Base-by-base conservation (phyloP, 2,329 filamentous ascomycete genomes). In the Capronia epimyces region DNA sequence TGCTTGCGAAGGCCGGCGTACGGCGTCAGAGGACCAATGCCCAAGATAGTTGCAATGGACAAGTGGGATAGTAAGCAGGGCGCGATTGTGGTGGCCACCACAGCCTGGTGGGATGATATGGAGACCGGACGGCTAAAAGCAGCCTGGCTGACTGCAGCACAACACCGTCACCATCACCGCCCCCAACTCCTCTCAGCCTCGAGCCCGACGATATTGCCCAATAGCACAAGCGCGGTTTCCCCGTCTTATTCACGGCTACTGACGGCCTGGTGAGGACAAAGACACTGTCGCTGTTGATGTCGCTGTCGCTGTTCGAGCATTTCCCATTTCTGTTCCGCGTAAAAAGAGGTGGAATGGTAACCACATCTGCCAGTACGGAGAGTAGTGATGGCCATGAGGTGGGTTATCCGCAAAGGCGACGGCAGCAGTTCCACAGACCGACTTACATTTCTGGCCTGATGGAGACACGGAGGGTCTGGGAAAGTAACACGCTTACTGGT, bases 371-470 rank as follows among this genome's bases (percentile, higher is more conserved):
- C 6, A 4, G 12, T 4, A 6, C 12, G 5, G n/a, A 13, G 6
- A 36, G 32, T 36, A 12, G 29, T 32, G 29, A 32, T 12, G 3
- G 29, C 25, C 25, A 32, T 8, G 13, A 10, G 29, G 12, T 32
- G 7, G 7, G 3, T 32, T 32, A 32, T 12, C 29, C 29, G n/a
- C 29, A 27, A 12, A 32, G 3, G 12, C 29, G 13, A 32, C 13
- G 16, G 18, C 6, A 8, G 8, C 13, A 15, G 15, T 20, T 20
- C 34, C 34, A 37, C 34, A 5, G 10, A 20, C 27, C 20, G 46
- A 31, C 46, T 34, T 49, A 25, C 36, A 39, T 4, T 34, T 24
- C 25, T 49, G 37, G 39, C 39, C 46, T 18, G 27, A 47, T 43
- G 37, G 46, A 42, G 46, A 2, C 34, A 13, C 16, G 20, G 8